phyloP scores from a whole-genome alignment of 2,329 filamentous ascomycete species.

The Arthrobotrys entomopaga region DNA sequence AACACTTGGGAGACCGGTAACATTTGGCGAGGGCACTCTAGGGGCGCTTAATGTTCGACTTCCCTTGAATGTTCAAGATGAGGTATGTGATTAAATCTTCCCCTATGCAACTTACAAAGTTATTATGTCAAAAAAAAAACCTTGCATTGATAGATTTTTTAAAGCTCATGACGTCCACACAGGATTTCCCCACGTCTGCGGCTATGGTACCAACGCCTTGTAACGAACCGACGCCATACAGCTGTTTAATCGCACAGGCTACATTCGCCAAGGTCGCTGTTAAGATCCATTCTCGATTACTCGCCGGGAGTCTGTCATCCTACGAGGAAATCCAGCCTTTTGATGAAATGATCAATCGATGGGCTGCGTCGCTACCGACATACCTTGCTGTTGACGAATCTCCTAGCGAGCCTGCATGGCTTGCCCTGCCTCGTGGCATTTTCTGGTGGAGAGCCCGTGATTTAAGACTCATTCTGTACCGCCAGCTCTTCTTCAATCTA shows the following conservation, averaged over 20 bases:
- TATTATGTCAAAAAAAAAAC: constrained; percentile 48
- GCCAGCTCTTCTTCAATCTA: constrained; percentile 52
- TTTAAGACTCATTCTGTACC: constrained; percentile 44
- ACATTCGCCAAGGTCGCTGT: constrained; percentile 51
- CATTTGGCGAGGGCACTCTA: constrained; percentile 62
- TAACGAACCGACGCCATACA: constrained; percentile 51
- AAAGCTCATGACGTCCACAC: constrained; percentile 55
- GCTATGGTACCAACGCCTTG: constrained; percentile 51
- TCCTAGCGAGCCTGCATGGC: constrained; percentile 47
- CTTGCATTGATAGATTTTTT: constrained; percentile 54
- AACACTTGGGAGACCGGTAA: constrained; percentile 65
- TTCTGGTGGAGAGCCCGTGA: constrained; percentile 54
- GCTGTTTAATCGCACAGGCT: constrained; percentile 49
- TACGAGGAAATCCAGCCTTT: constrained; percentile 52
- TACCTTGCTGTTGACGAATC: constrained; percentile 53
- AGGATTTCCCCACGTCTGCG: constrained; percentile 53
- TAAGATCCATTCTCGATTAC: constrained; percentile 47
- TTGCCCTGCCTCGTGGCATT: constrained; percentile 48
- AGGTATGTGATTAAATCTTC: constrained; percentile 57
- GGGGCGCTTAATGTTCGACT: constrained; percentile 62
- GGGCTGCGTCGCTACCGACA: constrained; percentile 48
- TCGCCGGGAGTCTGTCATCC: constrained; percentile 48
- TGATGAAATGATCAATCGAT: constrained; percentile 51
- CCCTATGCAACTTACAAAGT: constrained; percentile 2
- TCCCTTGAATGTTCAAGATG: constrained; percentile 65